Percentiles rank a stretch among this genome's conserved stretches.
Conservation (phyloP, 768 basidiomycete species). For the Xerocomus spinulosus region DNA sequence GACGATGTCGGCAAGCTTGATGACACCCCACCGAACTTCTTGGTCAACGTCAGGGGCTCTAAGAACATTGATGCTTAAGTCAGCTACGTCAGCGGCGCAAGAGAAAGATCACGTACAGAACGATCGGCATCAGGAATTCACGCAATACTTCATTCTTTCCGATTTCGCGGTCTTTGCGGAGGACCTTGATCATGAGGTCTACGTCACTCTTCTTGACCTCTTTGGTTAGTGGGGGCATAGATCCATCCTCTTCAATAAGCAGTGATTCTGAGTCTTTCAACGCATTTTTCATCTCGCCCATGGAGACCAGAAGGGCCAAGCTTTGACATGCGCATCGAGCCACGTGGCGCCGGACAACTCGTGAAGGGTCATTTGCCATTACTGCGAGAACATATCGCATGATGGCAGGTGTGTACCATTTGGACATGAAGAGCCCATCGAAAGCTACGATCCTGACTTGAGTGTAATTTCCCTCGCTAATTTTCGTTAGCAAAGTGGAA, state of each 20-base stretch:
- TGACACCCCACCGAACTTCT: slow-evolving; percentile 85
- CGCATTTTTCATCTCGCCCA: slow-evolving; percentile 84
- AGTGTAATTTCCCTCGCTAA: slow-evolving; percentile 88
- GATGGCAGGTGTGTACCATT: slow-evolving; percentile 80
- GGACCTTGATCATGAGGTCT: slow-evolving; percentile 78
- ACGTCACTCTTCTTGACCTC: slow-evolving; percentile 79
- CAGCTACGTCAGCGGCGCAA: not conserved
- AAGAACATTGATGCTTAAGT: not conserved
- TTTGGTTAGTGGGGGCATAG: slow-evolving; percentile 60
- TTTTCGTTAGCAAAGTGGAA: slow-evolving; percentile 9
- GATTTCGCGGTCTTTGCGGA: slow-evolving; percentile 84
- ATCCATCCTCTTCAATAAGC: slow-evolving; percentile 84
- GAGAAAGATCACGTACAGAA: slow-evolving; percentile 52
- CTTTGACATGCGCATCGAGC: slow-evolving; percentile 83
- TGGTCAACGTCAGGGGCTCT: slow-evolving; percentile 77
- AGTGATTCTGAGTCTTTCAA: slow-evolving; percentile 72
- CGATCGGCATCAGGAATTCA: slow-evolving; percentile 76
- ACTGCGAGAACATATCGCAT: slow-evolving; percentile 87
- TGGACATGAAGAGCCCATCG: slow-evolving; percentile 85
- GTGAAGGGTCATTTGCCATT: slow-evolving; percentile 81
- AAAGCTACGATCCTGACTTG: slow-evolving; percentile 92
- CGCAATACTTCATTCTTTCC: slow-evolving; percentile 75
- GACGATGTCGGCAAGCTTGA: slow-evolving; percentile 88
- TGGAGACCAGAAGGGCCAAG: slow-evolving; percentile 75
- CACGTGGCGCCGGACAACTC: slow-evolving; percentile 79